phyloP scores from a whole-genome alignment of 2,329 filamentous ascomycete genomes.

The Orbilia quercus region DNA sequence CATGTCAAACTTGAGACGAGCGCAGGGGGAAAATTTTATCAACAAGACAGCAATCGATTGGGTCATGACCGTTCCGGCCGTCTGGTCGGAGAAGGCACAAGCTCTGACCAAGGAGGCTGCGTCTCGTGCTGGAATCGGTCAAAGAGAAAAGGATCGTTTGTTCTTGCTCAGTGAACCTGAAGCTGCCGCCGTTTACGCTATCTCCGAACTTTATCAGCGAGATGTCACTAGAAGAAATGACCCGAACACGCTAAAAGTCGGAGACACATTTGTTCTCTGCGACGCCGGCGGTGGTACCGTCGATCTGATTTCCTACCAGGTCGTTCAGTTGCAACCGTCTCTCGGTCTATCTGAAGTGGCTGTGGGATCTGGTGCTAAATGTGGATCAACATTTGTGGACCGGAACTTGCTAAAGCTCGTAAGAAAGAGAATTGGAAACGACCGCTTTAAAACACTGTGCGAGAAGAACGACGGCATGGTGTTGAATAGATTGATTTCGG shows the following conservation, averaged over 20 bases:
- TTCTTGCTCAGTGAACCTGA: conserved; percentile 61
- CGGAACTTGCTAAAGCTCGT: conserved; percentile 43
- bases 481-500: conserved; percentile 38
- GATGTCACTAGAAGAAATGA: conserved; percentile 36
- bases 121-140: conserved; percentile 71
- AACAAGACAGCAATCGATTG: conserved; percentile 67
- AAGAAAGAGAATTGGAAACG: conserved; percentile 34
- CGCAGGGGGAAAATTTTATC: conserved; percentile 65
- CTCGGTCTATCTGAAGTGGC: conserved; percentile 46
- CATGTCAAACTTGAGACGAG: conserved; percentile 64
- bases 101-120: conserved; percentile 66
- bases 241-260: conserved; percentile 62
- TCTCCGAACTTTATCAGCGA: conserved; percentile 49
- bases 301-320: conserved; percentile 97
- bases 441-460: conserved; percentile 33
- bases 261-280: conserved; percentile 68
- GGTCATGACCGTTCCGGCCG: conserved; percentile 70
- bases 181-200: conserved; percentile 60
- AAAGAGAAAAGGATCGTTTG: conserved; percentile 54
- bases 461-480: conserved; percentile 43
- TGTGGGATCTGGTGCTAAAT: conserved; percentile 51
- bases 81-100: conserved; percentile 70
- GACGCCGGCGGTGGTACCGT: conserved; percentile 73
- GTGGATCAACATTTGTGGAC: conserved; percentile 47
- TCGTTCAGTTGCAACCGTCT: conserved; percentile 68